Conservation (phyloP, 1,284 basidiomycete genomes). For the Garcileccinum viscosum region DNA sequence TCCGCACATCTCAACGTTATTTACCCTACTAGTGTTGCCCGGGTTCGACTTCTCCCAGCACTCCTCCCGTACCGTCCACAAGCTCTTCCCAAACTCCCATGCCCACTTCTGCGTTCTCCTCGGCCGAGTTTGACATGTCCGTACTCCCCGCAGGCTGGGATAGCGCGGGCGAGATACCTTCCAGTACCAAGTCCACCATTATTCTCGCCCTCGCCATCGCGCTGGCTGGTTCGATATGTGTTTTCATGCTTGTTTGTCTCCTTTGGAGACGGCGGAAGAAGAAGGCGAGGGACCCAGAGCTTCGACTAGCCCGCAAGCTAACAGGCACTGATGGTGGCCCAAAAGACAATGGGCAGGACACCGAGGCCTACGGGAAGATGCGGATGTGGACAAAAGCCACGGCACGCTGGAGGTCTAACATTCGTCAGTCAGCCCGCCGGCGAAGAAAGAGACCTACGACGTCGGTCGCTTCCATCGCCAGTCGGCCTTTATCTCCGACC, state of each 20-base stretch:
- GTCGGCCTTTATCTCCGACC: slow-evolving; percentile 22
- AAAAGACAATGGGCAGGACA: slow-evolving; percentile 44
- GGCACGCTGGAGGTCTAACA: slow-evolving; percentile 67
- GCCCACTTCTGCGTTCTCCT: slow-evolving; percentile 20
- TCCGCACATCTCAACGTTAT: slow-evolving; percentile 9
- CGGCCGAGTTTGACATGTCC: slow-evolving; percentile 39
- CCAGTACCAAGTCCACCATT: slow-evolving; percentile 47
- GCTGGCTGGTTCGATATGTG: slow-evolving; percentile 61
- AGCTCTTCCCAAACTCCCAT: slow-evolving; percentile 29
- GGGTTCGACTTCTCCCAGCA: slow-evolving; percentile 31
- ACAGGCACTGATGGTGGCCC: slow-evolving; percentile 29
- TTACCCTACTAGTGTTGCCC: slow-evolving; percentile 34
- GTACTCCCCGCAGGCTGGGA: slow-evolving; percentile 66
- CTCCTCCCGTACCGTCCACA: slow-evolving; percentile 33
- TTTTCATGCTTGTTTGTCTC: slow-evolving; percentile 60
- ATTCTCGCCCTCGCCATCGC: slow-evolving; percentile 67
- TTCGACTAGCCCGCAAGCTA: slow-evolving; percentile 26
- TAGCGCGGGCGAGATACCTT: slow-evolving; percentile 12
- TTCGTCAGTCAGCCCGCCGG: slow-evolving; percentile 60
- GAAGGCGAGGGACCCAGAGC: slow-evolving; percentile 37
- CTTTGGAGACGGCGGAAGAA: slow-evolving; percentile 60
- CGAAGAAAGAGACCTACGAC: slow-evolving; percentile 50
- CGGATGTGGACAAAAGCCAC: slow-evolving; percentile 66
- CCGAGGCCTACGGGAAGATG: slow-evolving; percentile 55
- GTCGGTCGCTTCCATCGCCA: slow-evolving; percentile 18